Conservation (phyloP, 345 rosid genomes). For the Aethionema arabicum region DNA sequence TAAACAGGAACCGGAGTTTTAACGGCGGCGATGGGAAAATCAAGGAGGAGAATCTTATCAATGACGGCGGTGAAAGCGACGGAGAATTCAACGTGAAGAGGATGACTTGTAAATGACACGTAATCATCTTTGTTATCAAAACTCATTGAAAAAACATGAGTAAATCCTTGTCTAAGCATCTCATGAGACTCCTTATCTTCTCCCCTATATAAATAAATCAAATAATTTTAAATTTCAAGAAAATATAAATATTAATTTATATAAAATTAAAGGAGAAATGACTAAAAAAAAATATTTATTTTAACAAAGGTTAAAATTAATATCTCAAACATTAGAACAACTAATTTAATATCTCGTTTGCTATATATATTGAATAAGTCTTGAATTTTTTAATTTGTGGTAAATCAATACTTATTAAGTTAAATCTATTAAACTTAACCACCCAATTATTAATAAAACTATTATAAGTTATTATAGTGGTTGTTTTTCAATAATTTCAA, state of each 20-base stretch:
- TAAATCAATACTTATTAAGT: no score
- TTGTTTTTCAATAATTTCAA: no score
- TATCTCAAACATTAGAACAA: no score
- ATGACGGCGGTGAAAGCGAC: conserved; percentile 70
- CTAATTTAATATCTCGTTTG: no score
- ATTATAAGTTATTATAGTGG: no score
- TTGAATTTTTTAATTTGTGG: neutral
- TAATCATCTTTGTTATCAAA: conserved; percentile 77
- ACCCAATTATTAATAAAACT: no score
- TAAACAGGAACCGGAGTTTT: conserved; percentile 41
- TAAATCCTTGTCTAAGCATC: conserved; percentile 90
- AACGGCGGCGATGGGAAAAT: conserved; percentile 54
- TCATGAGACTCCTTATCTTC: conserved; percentile 74
- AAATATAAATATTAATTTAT: no score
- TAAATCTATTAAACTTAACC: no score
- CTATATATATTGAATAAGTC: no score
- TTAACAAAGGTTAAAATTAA: no score
- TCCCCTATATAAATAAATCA: conserved; percentile 56
- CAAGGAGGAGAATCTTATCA: conserved; percentile 72
- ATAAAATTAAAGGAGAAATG: no score
- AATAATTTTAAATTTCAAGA: neutral
- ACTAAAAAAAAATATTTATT: no score
- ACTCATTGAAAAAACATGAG: conserved; percentile 79
- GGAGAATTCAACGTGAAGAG: conserved; percentile 76
- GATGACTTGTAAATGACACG: conserved; percentile 58